These are phyloP conservation scores for Boeremia exigua DNA, from an alignment of 2,329 filamentous ascomycete genomes.

Conservation along the genomic window DNA sequence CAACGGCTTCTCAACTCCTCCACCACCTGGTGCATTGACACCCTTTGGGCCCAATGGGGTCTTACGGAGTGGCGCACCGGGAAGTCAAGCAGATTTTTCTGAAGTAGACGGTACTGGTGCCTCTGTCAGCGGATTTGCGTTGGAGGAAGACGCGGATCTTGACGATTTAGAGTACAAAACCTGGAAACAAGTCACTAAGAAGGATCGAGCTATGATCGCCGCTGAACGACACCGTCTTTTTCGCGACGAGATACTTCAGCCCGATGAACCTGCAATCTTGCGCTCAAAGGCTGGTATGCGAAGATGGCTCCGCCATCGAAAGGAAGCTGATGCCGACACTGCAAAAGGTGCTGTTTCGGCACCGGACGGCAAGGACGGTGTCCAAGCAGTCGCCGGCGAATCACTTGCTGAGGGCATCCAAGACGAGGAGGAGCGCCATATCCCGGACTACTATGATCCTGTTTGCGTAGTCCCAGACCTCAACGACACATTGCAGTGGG, in stretches of 20 bases:
- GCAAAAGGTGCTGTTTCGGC: constrained; percentile 58
- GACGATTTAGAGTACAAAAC: constrained; percentile 93
- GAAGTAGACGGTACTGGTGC: constrained; percentile 79
- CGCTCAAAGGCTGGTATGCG: constrained; percentile 89
- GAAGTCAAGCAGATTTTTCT: constrained; percentile 82
- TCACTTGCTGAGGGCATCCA: constrained; percentile 96
- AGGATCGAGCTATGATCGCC: constrained; percentile 84
- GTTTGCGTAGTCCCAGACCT: constrained; percentile 87
- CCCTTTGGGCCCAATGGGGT: constrained; percentile 74
- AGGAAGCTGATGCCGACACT: constrained; percentile 61
- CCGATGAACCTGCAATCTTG: constrained; percentile 85
- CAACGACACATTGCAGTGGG: constrained; percentile 78
- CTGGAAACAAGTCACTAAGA: constrained; percentile 99
- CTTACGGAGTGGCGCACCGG: constrained; percentile 61
- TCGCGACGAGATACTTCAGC: constrained; percentile 80
- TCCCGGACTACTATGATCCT: constrained; percentile 95
- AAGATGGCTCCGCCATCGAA: constrained; percentile 80
- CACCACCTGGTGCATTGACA: constrained; percentile 77
- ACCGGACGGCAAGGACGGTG: constrained; percentile 54
- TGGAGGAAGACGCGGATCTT: constrained; percentile 79
- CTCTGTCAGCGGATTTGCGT: constrained; percentile 69
- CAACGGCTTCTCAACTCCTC: constrained; percentile 87
- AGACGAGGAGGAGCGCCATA: constrained; percentile 73
- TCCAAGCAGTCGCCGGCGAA: constrained; percentile 64
- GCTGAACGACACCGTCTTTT: constrained; percentile 88